Evolutionary conservation across 2,329 filamentous ascomycete species (phyloP), one percentile per base, ranked within the genome.

Genomic region (Fusarium setosum): DNA sequence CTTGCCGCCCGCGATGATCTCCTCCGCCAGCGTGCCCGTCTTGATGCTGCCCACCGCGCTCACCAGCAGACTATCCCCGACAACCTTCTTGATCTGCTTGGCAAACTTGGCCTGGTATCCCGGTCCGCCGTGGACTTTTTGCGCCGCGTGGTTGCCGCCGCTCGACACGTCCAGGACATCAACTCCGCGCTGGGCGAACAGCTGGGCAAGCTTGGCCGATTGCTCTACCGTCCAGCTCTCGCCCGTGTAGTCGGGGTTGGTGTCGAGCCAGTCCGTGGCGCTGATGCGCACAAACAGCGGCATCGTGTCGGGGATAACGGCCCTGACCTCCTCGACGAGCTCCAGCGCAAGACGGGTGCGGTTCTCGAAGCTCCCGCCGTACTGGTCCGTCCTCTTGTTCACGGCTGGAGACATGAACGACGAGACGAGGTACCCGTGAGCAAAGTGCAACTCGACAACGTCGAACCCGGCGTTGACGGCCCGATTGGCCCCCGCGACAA

Each of bases 371-470:
- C 81, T 86, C 2, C 90, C 90, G 18, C 90, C 90, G 69, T 92
- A 92, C 56, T 83, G 71, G 72, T 92, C 90, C 0, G 83, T 91
- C 15, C 92, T 84, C 48, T 86, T 80, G 77, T 96, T 96, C n/a
- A 83, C 83, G 0, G 85, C 84, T 0, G 92, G 91, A 1, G 87
- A 89, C 4, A 94, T 61, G 81, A 95, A 96, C 3, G 81, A 79
- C 69, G 89, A 87, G 0, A 95, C 79, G 0, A 96, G 84, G 73
- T 94, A 96, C 1, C 92, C 92, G 71, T 96, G 92, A 0, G 92
- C 93, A 68, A 85, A 86, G 79, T 96, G 93, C 49, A 96, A 87
- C 75, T 89, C 90, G 15, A 92, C 83, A 5, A 87, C 86, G 69
- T 92, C 90, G 64, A 91, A 87, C 0, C 92, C 92, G 1, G 87